phyloP scores from a whole-genome alignment of 1,139 yeast genomes.

The Debaryomyces sp. region DNA sequence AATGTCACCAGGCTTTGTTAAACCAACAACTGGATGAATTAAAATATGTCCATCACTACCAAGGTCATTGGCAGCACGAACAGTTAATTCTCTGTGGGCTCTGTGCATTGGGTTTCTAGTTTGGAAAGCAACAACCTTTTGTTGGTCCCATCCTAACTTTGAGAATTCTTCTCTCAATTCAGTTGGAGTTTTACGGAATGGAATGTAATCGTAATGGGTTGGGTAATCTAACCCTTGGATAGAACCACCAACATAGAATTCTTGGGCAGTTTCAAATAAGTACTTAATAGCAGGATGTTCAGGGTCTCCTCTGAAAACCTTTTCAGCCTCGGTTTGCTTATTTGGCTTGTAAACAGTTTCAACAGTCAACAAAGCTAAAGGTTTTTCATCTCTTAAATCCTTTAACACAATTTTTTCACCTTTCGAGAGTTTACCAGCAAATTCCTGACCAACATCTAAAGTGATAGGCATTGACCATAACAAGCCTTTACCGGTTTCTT shows the following conservation, averaged over 20 bases:
- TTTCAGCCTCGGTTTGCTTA: conserved; percentile 75
- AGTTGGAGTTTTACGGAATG: conserved; percentile 85
- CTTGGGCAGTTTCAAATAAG: conserved; percentile 74
- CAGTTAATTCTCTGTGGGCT: conserved; percentile 95
- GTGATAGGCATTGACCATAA: conserved; percentile 95
- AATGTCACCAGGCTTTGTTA: conserved; percentile 97
- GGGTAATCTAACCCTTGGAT: conserved; percentile 84
- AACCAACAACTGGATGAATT: conserved; percentile 96
- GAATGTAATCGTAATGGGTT: conserved; percentile 87
- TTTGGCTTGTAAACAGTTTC: conserved; percentile 82
- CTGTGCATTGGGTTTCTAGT: conserved; percentile 99
- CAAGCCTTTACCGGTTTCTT: conserved; percentile 54
- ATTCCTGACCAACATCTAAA: conserved; percentile 66
- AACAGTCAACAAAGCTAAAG: conserved; percentile 79
- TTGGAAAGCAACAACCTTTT: conserved; percentile 93
- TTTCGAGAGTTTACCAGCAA: conserved; percentile 48
- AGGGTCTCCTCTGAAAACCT: conserved; percentile 94
- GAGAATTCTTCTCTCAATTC: conserved; percentile 84
- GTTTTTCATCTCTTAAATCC: conserved; percentile 81
- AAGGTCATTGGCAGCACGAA: conserved; percentile 76
- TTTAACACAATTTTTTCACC: conserved; percentile 73
- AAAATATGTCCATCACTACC: conserved; percentile 63
- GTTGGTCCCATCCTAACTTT: conserved; percentile 71
- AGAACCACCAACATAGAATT: conserved; percentile 84
- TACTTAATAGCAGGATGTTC: conserved; percentile 93